phyloP scores from a whole-genome alignment of 2,329 filamentous ascomycete species.

The Ophiostoma sp. region DNA sequence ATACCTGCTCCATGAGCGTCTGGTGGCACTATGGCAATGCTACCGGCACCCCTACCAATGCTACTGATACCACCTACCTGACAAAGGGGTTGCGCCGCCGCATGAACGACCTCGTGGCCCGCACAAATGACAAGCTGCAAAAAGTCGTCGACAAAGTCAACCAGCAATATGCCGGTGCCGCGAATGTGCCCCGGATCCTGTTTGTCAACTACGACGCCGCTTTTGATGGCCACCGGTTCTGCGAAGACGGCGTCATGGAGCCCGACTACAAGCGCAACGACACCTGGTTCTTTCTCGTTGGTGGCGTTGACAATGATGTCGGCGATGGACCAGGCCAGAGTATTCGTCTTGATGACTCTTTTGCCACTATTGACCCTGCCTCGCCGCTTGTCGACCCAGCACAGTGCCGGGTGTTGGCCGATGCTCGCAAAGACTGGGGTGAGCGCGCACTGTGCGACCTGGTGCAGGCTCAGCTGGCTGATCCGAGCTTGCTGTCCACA shows the following conservation, averaged over 20 bases:
- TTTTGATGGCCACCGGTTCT: conserved; percentile 44
- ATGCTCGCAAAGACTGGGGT: background rate
- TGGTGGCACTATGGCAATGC: conserved; percentile 40
- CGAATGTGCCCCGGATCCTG: conserved; percentile 36
- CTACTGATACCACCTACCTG: conserved; percentile 21
- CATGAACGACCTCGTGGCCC: background rate
- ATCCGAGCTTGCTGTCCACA: background rate
- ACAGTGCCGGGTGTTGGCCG: background rate
- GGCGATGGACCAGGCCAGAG: conserved; percentile 16
- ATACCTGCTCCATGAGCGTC: conserved; percentile 42
- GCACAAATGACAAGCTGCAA: background rate
- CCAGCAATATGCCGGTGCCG: conserved; percentile 28
- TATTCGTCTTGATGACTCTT: background rate
- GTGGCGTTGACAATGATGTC: conserved; percentile 38
- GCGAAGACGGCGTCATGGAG: conserved; percentile 34
- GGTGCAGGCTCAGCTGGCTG: background rate
- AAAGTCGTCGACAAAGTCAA: background rate
- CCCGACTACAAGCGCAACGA: conserved; percentile 41
- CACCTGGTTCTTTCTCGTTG: conserved; percentile 47
- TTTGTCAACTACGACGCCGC: conserved; percentile 43
- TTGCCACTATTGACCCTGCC: background rate
- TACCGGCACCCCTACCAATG: conserved; percentile 15
- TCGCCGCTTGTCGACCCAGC: background rate
- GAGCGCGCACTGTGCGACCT: background rate
- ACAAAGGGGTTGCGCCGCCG: background rate